These are phyloP conservation scores for Colletotrichum musae DNA, from an alignment of 2,329 filamentous ascomycete species.

Conservation along the genomic window DNA sequence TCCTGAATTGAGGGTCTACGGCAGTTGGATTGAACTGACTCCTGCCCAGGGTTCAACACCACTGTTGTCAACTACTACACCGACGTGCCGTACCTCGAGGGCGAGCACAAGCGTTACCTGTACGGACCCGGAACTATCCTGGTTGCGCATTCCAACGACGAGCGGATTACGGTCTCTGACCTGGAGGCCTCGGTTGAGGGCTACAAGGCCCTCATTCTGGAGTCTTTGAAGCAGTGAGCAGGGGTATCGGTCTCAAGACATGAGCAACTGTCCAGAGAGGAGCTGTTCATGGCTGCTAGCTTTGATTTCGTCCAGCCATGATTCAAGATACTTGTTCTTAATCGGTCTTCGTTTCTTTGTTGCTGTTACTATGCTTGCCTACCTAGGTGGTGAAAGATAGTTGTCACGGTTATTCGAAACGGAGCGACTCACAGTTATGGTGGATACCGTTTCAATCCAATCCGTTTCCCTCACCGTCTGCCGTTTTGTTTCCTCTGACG, in stretches of 20 bases:
- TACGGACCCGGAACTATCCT: conserved; percentile 83
- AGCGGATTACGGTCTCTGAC: conserved; percentile 81
- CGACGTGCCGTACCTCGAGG: conserved; percentile 83
- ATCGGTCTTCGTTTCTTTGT: too few relatives aligned
- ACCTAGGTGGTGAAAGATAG: too few relatives aligned
- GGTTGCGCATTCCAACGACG: conserved; percentile 88
- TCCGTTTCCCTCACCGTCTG: not conserved
- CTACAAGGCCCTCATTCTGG: conserved; percentile 79
- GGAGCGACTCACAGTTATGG: too few relatives aligned
- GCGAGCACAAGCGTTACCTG: conserved; percentile 76
- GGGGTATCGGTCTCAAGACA: too few relatives aligned
- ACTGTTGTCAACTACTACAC: conserved; percentile 94
- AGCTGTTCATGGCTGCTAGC: too few relatives aligned
- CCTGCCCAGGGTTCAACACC: conserved; percentile 77
- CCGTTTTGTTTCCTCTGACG: not conserved
- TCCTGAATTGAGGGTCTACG: not conserved
- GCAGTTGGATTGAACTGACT: not conserved
- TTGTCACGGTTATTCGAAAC: too few relatives aligned
- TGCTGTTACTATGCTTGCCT: too few relatives aligned
- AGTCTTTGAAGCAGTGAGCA: conserved; percentile 56
- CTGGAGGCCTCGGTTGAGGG: conserved; percentile 84
- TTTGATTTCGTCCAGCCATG: too few relatives aligned
- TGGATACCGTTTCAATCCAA: not conserved
- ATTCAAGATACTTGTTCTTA: too few relatives aligned
- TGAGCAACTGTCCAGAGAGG: too few relatives aligned